phyloP scores from a whole-genome alignment of 192 early-diverging fungal species.

The Coemansia sp. region DNA sequence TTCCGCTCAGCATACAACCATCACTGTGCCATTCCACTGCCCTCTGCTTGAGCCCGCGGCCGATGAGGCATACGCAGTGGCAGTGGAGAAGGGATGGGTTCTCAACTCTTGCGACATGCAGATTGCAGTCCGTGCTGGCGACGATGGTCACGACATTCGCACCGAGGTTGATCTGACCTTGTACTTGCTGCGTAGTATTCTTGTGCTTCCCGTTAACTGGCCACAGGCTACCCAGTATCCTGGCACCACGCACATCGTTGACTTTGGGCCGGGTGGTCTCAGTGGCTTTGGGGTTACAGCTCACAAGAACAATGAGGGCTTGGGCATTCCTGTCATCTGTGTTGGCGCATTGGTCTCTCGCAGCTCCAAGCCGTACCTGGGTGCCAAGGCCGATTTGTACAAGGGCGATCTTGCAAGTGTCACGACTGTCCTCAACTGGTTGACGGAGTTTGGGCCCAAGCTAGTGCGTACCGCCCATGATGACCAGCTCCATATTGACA shows the following conservation, averaged over 20 bases:
- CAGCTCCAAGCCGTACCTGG: conserved; percentile 60
- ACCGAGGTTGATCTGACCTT: conserved; percentile 60
- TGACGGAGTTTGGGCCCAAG: conserved; percentile 79
- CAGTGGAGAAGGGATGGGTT: conserved; percentile 31
- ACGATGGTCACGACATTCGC: background rate
- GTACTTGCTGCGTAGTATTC: conserved; percentile 71
- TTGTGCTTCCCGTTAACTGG: conserved; percentile 66
- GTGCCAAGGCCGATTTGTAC: conserved; percentile 77
- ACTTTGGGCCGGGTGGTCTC: conserved; percentile 90
- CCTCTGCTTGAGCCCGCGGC: conserved; percentile 1
- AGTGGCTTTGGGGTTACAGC: conserved; percentile 85
- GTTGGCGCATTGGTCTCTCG: conserved; percentile 20
- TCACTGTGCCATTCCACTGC: conserved; percentile 81
- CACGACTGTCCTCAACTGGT: conserved; percentile 85
- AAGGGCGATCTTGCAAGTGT: conserved; percentile 69
- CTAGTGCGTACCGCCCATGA: conserved; percentile 66
- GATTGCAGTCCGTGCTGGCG: too few relatives aligned
- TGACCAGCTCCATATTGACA: conserved; percentile 80
- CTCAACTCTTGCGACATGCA: background rate
- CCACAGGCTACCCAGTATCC: conserved; percentile 60
- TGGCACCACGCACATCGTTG: conserved; percentile 83
- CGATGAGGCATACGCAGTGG: background rate
- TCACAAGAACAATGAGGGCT: conserved; percentile 86
- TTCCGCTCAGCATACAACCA: conserved; percentile 77
- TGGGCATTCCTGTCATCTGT: conserved; percentile 66